Conservation (phyloP, 1,284 basidiomycete genomes). For the Sanguinoderma infundibulare region DNA sequence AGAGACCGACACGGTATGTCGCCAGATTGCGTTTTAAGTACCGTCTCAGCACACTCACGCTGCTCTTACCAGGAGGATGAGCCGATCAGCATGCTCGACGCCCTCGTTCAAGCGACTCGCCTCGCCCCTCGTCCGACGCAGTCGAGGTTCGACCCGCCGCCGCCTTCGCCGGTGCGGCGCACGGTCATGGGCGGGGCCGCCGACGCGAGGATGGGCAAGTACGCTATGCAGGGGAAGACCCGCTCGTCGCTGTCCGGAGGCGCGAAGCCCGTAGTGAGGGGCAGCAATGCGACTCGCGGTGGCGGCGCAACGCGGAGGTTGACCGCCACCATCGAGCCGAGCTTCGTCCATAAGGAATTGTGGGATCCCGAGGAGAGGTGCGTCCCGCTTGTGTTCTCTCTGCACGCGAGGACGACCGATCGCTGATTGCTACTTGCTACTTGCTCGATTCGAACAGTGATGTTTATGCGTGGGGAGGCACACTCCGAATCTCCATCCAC, state of each 20-base stretch:
- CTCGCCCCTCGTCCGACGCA: no score
- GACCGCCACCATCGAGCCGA: slow-evolving; percentile 14
- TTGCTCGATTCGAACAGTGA: slow-evolving; percentile 8
- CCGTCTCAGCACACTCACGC: no score
- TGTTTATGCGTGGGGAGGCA: slow-evolving; percentile 22
- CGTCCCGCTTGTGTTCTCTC: neutral
- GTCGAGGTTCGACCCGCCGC: slow-evolving; percentile 1
- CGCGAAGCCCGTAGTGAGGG: neutral
- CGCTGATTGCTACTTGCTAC: no score
- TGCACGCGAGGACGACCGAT: no score
- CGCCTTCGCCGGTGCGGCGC: no score
- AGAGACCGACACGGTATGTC: neutral
- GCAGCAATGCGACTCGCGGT: no score
- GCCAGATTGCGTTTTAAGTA: no score
- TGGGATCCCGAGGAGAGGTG: slow-evolving; percentile 21
- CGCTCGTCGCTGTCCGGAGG: neutral
- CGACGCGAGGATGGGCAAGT: slow-evolving; percentile 12
- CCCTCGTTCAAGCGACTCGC: slow-evolving; percentile 3
- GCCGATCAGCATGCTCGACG: neutral
- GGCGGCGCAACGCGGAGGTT: slow-evolving; percentile 14
- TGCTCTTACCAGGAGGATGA: no score
- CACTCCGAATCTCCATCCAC: slow-evolving; percentile 19
- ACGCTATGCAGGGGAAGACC: slow-evolving; percentile 12
- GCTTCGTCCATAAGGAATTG: slow-evolving; percentile 13
- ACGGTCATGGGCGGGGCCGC: slow-evolving; percentile 1